phyloP scores from a whole-genome alignment of 768 basidiomycete species.

The Amanita inopinata region DNA sequence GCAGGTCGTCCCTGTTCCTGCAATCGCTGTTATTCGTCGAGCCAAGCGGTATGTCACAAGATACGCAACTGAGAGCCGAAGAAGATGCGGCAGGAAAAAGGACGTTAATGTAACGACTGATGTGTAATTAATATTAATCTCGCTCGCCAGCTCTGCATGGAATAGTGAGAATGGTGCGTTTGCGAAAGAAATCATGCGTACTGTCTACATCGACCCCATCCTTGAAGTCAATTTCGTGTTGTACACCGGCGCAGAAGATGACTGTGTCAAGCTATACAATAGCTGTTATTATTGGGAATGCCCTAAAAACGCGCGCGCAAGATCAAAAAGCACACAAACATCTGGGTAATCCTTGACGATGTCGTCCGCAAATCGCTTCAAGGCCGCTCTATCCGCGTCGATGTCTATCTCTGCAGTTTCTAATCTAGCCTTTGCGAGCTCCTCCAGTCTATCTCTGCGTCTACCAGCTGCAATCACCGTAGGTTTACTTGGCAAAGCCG shows the following conservation, averaged over 20 bases:
- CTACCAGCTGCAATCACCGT: conserved; percentile 42
- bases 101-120: conserved; percentile 39
- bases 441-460: conserved; percentile 42
- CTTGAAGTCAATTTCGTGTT: conserved; percentile 38
- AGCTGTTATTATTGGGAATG: not conserved
- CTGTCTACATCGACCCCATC: conserved; percentile 32
- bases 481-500: conserved; percentile 36
- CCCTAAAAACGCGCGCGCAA: too few relatives aligned
- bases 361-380: conserved; percentile 32
- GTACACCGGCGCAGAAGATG: conserved; percentile 43
- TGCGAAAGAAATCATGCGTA: conserved; percentile 15
- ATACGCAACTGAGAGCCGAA: conserved; percentile 37
- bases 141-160: conserved; percentile 28
- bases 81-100: conserved; percentile 43
- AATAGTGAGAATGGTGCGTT: not conserved
- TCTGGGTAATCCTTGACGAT: conserved; percentile 24
- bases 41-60: not conserved
- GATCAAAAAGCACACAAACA: conserved; percentile 6
- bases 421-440: conserved; percentile 31
- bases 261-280: conserved; percentile 41
- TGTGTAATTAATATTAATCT: conserved; percentile 46
- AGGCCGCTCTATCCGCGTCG: conserved; percentile 22
- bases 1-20: conserved; percentile 36
- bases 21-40: not conserved
- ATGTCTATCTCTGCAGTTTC: conserved; percentile 36